Evolutionary conservation across 192 early-diverging fungal genomes (phyloP).

Genomic region (Chytriomyces sp.): DNA sequence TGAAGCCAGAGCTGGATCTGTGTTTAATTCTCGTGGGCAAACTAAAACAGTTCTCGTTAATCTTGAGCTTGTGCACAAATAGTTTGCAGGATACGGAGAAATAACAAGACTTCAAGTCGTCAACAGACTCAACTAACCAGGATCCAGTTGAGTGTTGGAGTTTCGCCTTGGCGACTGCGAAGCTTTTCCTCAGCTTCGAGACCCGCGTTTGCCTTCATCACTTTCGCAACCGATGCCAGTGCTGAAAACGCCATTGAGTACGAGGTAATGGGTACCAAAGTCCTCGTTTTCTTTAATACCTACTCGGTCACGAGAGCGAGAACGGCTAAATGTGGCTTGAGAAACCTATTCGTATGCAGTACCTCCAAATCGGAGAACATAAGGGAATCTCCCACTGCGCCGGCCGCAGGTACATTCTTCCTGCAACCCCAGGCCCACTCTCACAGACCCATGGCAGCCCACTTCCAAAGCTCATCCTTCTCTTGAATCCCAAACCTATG

Average conservation of each 20-base stretch:
- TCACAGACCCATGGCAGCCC: too few species aligned
- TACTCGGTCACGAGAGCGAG: not conserved
- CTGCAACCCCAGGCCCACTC: too few species aligned
- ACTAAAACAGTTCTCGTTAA: slow-evolving; percentile 51
- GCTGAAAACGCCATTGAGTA: slow-evolving; percentile 54
- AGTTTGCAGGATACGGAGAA: slow-evolving; percentile 59
- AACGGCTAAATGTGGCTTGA: slow-evolving; percentile 42
- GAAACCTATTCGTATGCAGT: slow-evolving; percentile 42
- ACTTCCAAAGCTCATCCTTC: too few species aligned
- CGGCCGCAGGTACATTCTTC: too few species aligned
- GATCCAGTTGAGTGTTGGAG: slow-evolving; percentile 13
- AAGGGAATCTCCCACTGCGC: slow-evolving; percentile 6
- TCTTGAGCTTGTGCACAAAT: slow-evolving; percentile 45
- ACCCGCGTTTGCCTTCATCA: slow-evolving; percentile 70
- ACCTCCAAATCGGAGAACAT: slow-evolving; percentile 35
- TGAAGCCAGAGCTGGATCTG: slow-evolving; percentile 54
- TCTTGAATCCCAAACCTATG: too few species aligned
- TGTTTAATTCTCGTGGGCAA: slow-evolving; percentile 66
- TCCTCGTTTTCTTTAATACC: not conserved
- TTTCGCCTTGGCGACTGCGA: too few species aligned
- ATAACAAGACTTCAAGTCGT: slow-evolving; percentile 55
- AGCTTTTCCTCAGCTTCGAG: slow-evolving; percentile 23
- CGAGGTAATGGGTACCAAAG: slow-evolving; percentile 41
- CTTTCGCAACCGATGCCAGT: slow-evolving; percentile 50
- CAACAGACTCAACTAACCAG: slow-evolving; percentile 36